Percentiles rank a stretch among this genome's conserved stretches.
Evolutionary conservation across 2,329 filamentous ascomycete genomes (phyloP).

Genomic region (Albifimbria verrucaria): DNA sequence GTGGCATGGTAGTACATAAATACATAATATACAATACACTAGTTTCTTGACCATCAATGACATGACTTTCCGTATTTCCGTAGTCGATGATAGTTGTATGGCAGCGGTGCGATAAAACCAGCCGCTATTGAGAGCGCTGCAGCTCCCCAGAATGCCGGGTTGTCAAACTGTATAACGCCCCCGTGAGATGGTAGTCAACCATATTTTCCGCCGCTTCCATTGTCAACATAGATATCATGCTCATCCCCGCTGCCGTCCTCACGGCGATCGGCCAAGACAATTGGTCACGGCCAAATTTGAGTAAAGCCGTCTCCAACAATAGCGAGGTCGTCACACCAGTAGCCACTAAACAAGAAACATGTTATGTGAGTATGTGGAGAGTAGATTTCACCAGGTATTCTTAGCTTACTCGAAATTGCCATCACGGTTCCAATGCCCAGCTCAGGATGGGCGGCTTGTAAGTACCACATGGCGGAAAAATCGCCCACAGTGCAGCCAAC

Average conservation of each 20-base stretch:
- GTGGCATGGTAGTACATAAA: too few relatives aligned
- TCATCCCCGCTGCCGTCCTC: conserved; percentile 55
- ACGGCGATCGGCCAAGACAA: conserved; percentile 43
- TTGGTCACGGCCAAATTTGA: conserved; percentile 43
- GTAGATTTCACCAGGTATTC: too few relatives aligned
- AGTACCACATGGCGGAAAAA: conserved; percentile 52
- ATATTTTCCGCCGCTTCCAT: conserved; percentile 55
- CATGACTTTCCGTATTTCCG: conserved; percentile 46
- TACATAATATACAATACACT: neutral
- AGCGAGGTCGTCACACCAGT: conserved; percentile 50
- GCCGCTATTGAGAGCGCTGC: conserved; percentile 40
- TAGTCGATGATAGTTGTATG: conserved; percentile 50
- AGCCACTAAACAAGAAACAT: conserved; percentile 35
- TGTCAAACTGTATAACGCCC: conserved; percentile 42
- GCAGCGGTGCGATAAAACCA: conserved; percentile 46
- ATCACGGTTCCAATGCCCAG: conserved; percentile 47
- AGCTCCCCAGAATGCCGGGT: conserved; percentile 49
- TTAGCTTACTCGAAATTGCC: conserved; percentile 45
- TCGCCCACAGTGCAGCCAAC: conserved; percentile 54
- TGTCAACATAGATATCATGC: conserved; percentile 55
- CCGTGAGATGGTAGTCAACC: conserved; percentile 56
- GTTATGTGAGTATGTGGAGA: fast-evolving
- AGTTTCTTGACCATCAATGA: conserved; percentile 28
- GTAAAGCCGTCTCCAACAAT: conserved; percentile 48
- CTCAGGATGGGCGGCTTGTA: conserved; percentile 45